phyloP scores from a whole-genome alignment of 495 filamentous ascomycete species.

The Podospora comata region DNA sequence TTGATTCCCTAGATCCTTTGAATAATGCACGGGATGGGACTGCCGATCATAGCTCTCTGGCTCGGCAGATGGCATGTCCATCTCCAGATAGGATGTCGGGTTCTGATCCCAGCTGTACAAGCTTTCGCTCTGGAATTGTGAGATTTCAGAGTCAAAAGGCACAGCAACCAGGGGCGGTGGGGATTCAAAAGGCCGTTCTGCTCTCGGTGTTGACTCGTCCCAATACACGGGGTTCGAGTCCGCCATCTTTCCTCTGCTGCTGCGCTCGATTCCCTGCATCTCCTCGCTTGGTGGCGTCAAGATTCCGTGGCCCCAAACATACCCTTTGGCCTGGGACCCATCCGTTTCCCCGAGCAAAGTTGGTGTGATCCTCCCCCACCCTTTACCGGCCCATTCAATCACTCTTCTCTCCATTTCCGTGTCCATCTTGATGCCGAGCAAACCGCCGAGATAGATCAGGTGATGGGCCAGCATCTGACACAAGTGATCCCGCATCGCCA shows the following conservation, averaged over 20 bases:
- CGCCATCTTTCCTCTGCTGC: not conserved
- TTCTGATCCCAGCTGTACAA: conserved; percentile 26
- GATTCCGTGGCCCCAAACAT: conserved; percentile 9
- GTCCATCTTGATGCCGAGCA: conserved; percentile 34
- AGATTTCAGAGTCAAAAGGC: conserved; percentile 5
- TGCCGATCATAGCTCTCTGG: conserved; percentile 10
- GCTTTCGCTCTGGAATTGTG: conserved; percentile 10
- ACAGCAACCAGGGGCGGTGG: conserved; percentile 14
- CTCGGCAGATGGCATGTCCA: conserved; percentile 24
- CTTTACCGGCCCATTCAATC: conserved; percentile 28
- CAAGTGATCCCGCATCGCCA: conserved; percentile 35
- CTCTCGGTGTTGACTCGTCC: not conserved
- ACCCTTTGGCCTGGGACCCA: not conserved
- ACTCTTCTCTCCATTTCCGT: conserved; percentile 31
- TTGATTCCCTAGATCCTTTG: not conserved
- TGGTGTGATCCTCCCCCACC: conserved; percentile 32
- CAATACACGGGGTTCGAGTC: not conserved
- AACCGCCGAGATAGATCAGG: conserved; percentile 33
- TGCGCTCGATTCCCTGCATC: not conserved
- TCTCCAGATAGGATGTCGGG: conserved; percentile 31
- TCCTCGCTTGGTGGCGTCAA: not conserved
- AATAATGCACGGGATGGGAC: not conserved
- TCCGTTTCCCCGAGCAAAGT: conserved; percentile 23
- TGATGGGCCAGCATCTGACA: conserved; percentile 39
- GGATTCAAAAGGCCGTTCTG: not conserved